Percentiles rank a stretch among this genome's conserved stretches.
These are phyloP conservation scores for Trichosporon faecale DNA, from an alignment of 1,284 basidiomycete genomes.

Conservation along the genomic window DNA sequence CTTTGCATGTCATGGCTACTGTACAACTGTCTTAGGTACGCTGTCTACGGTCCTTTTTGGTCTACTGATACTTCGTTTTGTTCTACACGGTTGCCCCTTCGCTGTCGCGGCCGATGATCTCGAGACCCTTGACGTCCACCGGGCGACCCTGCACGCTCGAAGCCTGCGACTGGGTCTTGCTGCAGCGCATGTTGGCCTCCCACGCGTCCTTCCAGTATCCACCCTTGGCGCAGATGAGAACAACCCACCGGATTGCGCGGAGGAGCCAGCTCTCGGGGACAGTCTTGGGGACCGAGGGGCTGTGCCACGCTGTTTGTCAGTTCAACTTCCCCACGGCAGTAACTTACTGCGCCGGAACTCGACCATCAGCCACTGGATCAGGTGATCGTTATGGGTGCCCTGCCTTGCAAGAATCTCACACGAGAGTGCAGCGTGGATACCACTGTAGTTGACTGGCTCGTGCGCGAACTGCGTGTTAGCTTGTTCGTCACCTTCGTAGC, in stretches of 20 bases:
- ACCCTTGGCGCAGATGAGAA: not conserved
- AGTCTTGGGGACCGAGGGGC: not conserved
- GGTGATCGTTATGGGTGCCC: not conserved
- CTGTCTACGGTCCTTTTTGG: not conserved
- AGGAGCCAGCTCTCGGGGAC: slow-evolving; percentile 1
- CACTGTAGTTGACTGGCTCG: not conserved
- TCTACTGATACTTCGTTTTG: not conserved
- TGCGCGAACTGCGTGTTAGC: not conserved
- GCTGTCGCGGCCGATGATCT: not conserved
- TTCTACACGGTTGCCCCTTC: not conserved
- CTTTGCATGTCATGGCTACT: not conserved
- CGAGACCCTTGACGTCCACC: not conserved
- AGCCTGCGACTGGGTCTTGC: not conserved
- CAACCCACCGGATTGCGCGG: slow-evolving; percentile 2
- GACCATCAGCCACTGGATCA: slow-evolving; percentile 3
- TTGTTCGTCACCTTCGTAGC: not conserved
- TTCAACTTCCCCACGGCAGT: not conserved
- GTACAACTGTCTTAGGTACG: not conserved
- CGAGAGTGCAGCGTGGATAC: not conserved
- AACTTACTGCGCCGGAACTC: slow-evolving; percentile 7
- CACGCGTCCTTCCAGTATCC: not conserved
- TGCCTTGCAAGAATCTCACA: not conserved
- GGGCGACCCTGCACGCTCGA: not conserved
- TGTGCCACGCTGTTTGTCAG: not conserved
- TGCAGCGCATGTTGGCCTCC: not conserved